Evolutionary conservation across 192 early-diverging fungal genomes (phyloP).

Genomic region (Podila horticola): DNA sequence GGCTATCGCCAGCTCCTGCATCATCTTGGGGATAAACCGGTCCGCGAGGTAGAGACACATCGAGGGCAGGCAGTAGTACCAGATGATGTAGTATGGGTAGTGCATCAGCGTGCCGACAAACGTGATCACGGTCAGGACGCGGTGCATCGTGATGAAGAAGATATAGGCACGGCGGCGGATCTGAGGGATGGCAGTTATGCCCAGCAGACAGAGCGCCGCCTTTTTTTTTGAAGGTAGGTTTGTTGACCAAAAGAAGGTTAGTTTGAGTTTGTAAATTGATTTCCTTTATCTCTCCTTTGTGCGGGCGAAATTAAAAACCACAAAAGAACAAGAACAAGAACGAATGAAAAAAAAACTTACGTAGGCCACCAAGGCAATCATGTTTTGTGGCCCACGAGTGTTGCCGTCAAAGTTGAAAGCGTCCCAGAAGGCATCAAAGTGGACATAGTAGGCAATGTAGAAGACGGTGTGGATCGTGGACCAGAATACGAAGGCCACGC

Average conservation of each 20-base stretch:
- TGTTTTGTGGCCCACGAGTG: constrained; percentile 40
- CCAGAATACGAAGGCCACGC: constrained; percentile 32
- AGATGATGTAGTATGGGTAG: constrained; percentile 46
- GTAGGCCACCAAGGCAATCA: constrained; percentile 35
- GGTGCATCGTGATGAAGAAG: constrained; percentile 25
- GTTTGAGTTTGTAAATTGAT: not conserved
- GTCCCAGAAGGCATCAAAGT: constrained; percentile 26
- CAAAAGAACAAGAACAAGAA: not conserved
- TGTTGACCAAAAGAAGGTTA: too few species aligned
- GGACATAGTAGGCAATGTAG: constrained; percentile 38
- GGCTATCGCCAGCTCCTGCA: constrained; percentile 24
- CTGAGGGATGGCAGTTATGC: constrained; percentile 11
- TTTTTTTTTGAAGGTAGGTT: not conserved
- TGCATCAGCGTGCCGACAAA: constrained; percentile 48
- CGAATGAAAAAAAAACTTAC: constrained; percentile 28
- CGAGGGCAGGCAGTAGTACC: constrained; percentile 45
- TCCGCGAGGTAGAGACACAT: constrained; percentile 42
- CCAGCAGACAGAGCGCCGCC: constrained; percentile 10
- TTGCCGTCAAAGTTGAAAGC: constrained; percentile 46
- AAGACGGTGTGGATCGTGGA: constrained; percentile 23
- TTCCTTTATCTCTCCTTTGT: not conserved
- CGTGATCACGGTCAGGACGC: constrained; percentile 29
- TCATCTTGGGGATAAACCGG: constrained; percentile 41
- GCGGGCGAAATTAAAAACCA: not conserved
- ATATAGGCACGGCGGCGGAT: constrained; percentile 22